A percentile compares a stretch with the other conserved stretches of the same genome.
Conservation (phyloP, 2,329 filamentous ascomycete species). For the Alternaria sp. region DNA sequence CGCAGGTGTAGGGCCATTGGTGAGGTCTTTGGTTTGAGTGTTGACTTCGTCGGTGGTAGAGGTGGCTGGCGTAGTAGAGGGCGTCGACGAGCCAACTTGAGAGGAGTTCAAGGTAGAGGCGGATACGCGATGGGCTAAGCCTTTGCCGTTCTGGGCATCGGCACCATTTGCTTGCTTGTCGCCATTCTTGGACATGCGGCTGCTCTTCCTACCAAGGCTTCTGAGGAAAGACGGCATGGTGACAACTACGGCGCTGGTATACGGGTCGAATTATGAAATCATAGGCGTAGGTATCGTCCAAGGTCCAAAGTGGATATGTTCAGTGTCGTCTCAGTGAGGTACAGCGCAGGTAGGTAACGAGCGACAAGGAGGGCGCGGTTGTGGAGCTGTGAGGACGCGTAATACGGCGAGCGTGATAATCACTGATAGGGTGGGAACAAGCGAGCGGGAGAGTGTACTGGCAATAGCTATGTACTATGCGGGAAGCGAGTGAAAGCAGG, state of each 20-base stretch:
- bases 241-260: slow-evolving; percentile 16
- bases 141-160: slow-evolving; percentile 27
- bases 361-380: slow-evolving; percentile 15
- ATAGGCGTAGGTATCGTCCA: slow-evolving; percentile 12
- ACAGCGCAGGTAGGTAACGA: slow-evolving; percentile 13
- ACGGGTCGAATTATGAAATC: slow-evolving; percentile 14
- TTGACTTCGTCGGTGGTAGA: slow-evolving; percentile 74
- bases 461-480: slow-evolving; percentile 20
- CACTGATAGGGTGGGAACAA: slow-evolving; percentile 18
- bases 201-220: slow-evolving; percentile 76
- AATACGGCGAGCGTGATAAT: slow-evolving; percentile 29
- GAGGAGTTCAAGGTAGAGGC: slow-evolving; percentile 66
- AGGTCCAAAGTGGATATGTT: neutral
- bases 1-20: slow-evolving; percentile 56
- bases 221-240: slow-evolving; percentile 70
- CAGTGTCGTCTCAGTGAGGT: neutral
- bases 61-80: slow-evolving; percentile 69
- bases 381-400: slow-evolving; percentile 30
- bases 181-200: slow-evolving; percentile 64
- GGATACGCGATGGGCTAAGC: slow-evolving; percentile 62
- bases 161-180: slow-evolving; percentile 22
- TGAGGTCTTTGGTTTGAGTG: slow-evolving; percentile 62
- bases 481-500: slow-evolving; percentile 32
- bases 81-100: slow-evolving; percentile 70
- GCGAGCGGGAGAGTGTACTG: slow-evolving; percentile 25